Evolutionary conservation across 192 early-diverging fungal genomes (phyloP), one percentile per base, ranked within the genome.

Genomic region (Gaertneriomyces sp.): DNA sequence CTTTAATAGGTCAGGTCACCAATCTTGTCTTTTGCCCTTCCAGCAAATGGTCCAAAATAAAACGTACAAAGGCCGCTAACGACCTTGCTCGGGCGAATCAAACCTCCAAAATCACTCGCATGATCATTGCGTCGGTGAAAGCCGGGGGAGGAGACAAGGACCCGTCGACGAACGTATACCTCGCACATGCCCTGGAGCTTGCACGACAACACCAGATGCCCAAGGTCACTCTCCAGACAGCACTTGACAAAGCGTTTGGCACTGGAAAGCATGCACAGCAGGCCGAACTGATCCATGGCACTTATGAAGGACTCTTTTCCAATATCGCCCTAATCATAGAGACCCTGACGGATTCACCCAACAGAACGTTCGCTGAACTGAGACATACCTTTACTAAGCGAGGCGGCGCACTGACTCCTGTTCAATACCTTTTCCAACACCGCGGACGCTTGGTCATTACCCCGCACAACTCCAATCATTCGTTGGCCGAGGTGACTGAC

Each of bases 371-470:
- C 54, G 80, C 86, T 57, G 81, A 84, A 40, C 72, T 93, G 8
- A 80, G 85, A 39, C 77, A 72, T 58, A 67, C 77, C 20, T 80
- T 92, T 25, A 85, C 67, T 10, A 68, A 89, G 58, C 54, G 71
- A 33, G 74, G 81, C 25, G 88, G 87, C 7, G 75, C 81, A 6
- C 66, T 90, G 58, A 74, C 84, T 20, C 70, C 80, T 0, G 86
- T 92, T 1, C 69, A 70, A 54, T 92, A 85, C 73, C 72, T 90
- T 63, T 92, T 92, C 77, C 72, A 81, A 14, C 82, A 83, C 60
- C 81, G 77, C 49, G 88, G 88, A 10, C 75, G 76, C 16, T 71
- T 92, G 20, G 79, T 76, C 17, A 81, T 89, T 65, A 63, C 70
- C 7, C 17, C 65, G 9, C 81, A 73, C n/a, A 60, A 52, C 42